These are phyloP conservation scores for Lyophyllum decastes DNA, from an alignment of 768 basidiomycete genomes.

Conservation along the genomic window DNA sequence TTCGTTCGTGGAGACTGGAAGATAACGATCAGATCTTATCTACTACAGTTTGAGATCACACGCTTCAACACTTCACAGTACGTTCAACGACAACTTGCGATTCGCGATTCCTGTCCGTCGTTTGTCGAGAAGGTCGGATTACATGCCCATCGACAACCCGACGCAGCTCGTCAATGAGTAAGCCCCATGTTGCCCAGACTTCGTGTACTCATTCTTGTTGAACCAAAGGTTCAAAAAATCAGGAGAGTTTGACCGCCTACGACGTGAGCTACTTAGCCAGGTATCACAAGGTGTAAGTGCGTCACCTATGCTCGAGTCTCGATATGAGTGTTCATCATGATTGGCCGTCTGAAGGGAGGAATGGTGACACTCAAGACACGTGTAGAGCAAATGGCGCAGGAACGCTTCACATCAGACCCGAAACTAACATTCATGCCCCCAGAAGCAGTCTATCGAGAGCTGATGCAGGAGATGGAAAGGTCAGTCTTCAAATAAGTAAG, in stretches of 20 bases:
- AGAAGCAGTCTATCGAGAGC: conserved; percentile 56
- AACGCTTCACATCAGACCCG: conserved; percentile 54
- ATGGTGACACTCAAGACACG: conserved; percentile 54
- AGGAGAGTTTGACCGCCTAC: conserved; percentile 74
- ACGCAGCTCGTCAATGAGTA: conserved; percentile 68
- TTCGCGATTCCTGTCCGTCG: no score
- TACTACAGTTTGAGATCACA: conserved; percentile 1
- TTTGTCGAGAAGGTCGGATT: no score
- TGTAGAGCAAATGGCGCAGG: conserved; percentile 61
- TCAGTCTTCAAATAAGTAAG: conserved; percentile 22
- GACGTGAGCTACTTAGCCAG: conserved; percentile 61
- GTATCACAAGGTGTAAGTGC: conserved; percentile 62
- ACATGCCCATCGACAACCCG: conserved; percentile 57
- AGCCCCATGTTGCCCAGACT: conserved; percentile 9
- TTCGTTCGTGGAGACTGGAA: neutral
- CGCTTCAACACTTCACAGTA: neutral
- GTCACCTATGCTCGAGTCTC: neutral
- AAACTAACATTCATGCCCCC: conserved; percentile 53
- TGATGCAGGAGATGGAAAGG: conserved; percentile 77
- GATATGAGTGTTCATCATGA: conserved; percentile 2
- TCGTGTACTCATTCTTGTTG: neutral
- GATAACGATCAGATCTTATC: conserved; percentile 13
- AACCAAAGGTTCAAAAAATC: conserved; percentile 70
- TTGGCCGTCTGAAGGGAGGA: conserved; percentile 41
- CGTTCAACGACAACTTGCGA: no score